Evolutionary conservation across 768 basidiomycete species (phyloP), one percentile per base, ranked within the genome.

Genomic region (Mycena kentingensis): DNA sequence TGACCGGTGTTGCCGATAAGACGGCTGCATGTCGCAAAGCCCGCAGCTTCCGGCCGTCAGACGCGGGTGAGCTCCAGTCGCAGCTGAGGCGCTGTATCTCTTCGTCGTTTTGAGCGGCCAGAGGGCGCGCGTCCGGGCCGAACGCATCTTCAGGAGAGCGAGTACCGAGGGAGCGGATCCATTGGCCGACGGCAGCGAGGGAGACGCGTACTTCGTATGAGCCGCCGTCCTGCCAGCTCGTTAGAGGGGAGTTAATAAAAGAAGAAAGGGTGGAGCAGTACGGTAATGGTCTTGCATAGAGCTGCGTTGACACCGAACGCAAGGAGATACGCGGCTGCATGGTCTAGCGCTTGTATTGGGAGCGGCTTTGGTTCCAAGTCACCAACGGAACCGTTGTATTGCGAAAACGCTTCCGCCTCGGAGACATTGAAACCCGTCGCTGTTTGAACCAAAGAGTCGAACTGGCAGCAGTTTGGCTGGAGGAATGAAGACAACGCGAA

Each of bases 381-480:
- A 21, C 18, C 16, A 21, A 41, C 19, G 16, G 38, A 44, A 6
- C 65, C 67, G 3, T 50, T 52, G 48, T 64, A 77, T 8, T 62
- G 52, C 1, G 69, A 67, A 54, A 73, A 80, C 2, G 79, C 79
- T 44, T 74, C 67, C 2, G 72, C 81, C 66, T 87, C 84, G 6
- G 78, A 78, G n/a, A 68, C 60, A 46, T 83, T 84, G 64, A 84
- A 80, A 0, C 84, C 84, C 1, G 75, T 77, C 2, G 81, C 81
- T 0, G 80, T 83, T 66, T 87, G 83, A 0, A 84, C 80, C 2
- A 85, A 69, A 1, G 83, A 85, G 59, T 87, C 83, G 50, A 85
- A 85, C 82, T 84, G 54, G n/a, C 3, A 5, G n/a, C 32, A 21
- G 4, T 24, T 50, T 10, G 18, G 15, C n/a, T n/a, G 18, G 46